Percentiles rank a stretch among this genome's conserved stretches.
These are phyloP conservation scores for Arabidopsis lyrata DNA, from an alignment of 441 rosid species.

Conservation along the genomic window DNA sequence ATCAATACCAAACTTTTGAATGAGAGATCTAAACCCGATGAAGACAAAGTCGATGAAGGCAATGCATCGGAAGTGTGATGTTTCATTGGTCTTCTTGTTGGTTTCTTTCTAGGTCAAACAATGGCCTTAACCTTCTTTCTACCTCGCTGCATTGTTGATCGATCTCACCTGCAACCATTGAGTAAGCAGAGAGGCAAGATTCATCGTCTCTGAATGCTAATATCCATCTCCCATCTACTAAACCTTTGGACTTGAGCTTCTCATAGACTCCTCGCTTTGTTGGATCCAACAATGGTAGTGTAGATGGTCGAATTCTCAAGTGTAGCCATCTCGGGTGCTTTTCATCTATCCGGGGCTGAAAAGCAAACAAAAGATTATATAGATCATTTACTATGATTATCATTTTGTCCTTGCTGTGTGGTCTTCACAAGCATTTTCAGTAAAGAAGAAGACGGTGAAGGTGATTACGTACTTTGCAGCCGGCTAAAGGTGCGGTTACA, in stretches of 20 bases:
- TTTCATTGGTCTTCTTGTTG: slow-evolving; percentile 45
- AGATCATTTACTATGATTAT: neutral
- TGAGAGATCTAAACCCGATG: slow-evolving; percentile 20
- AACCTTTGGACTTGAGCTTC: slow-evolving; percentile 64
- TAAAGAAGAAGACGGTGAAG: slow-evolving; percentile 6
- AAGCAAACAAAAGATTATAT: slow-evolving; percentile 28
- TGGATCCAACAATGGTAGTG: slow-evolving; percentile 72
- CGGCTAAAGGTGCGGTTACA: slow-evolving; percentile 86
- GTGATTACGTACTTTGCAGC: slow-evolving; percentile 51
- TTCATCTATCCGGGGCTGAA: slow-evolving; percentile 86
- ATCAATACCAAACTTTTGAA: slow-evolving; percentile 19
- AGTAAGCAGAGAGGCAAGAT: slow-evolving; percentile 73
- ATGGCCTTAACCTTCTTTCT: slow-evolving; percentile 72
- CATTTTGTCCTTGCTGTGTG: neutral
- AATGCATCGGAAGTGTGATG: slow-evolving; percentile 28
- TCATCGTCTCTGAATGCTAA: slow-evolving; percentile 86
- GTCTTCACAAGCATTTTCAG: slow-evolving; percentile 3
- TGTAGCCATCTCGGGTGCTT: slow-evolving; percentile 91
- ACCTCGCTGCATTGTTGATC: slow-evolving; percentile 73
- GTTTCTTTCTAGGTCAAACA: slow-evolving; percentile 62
- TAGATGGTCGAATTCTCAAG: slow-evolving; percentile 84
- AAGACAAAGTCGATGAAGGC: slow-evolving; percentile 34
- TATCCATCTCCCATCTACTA: slow-evolving; percentile 97
- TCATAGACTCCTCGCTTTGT: slow-evolving; percentile 52
- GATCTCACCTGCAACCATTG: slow-evolving; percentile 74